These are phyloP conservation scores for Gillenia trifoliata DNA, from an alignment of 306 rosid species.

Conservation along the genomic window DNA sequence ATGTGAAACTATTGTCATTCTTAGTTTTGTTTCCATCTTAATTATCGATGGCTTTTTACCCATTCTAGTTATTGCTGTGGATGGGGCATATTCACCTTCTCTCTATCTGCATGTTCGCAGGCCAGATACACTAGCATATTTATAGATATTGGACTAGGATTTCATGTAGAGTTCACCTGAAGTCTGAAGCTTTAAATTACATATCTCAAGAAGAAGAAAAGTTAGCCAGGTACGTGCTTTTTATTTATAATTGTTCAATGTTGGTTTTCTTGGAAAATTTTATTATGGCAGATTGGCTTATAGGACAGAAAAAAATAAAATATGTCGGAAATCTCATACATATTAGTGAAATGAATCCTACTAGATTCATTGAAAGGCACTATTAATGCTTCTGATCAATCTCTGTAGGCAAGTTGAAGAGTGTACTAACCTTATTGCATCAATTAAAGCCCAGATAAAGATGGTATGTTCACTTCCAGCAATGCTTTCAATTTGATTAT, in stretches of 20 bases:
- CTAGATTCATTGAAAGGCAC: background rate
- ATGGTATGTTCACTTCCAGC: slow-evolving; percentile 45
- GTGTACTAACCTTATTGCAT: slow-evolving; percentile 68
- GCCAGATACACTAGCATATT: slow-evolving; percentile 68
- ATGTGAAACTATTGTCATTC: too few relatives aligned
- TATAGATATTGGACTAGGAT: slow-evolving; percentile 89
- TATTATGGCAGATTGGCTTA: too few relatives aligned
- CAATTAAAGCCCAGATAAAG: slow-evolving; percentile 88
- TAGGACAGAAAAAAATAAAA: too few relatives aligned
- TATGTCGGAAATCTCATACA: background rate
- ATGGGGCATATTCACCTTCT: background rate
- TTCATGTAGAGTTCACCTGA: slow-evolving; percentile 95
- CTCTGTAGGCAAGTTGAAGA: slow-evolving; percentile 77
- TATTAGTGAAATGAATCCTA: background rate
- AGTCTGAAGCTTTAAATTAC: slow-evolving; percentile 85
- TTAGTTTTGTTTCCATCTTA: too few relatives aligned
- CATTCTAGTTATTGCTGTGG: background rate
- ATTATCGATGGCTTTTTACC: background rate
- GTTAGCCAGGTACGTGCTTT: slow-evolving; percentile 50
- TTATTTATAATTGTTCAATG: background rate
- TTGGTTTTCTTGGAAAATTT: background rate
- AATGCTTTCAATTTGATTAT: slow-evolving; percentile 1
- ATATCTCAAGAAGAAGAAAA: slow-evolving; percentile 69
- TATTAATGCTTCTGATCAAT: slow-evolving; percentile 11
- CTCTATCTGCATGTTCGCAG: slow-evolving; percentile 31